phyloP scores from a whole-genome alignment of 116 monocot genomes.

The Phalaenopsis hybrid region DNA sequence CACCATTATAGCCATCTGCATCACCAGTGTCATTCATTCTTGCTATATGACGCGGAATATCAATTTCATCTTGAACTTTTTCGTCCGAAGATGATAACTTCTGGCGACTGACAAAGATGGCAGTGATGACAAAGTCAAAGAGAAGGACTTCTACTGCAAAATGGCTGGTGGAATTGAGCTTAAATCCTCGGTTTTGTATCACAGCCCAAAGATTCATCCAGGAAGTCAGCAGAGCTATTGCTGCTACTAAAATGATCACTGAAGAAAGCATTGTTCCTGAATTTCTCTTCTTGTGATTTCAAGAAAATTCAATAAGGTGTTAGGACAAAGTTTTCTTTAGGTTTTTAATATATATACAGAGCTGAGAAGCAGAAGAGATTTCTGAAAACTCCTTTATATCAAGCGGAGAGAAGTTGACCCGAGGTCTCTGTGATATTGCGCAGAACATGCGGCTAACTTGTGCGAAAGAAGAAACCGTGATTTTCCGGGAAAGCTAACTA shows the following conservation, averaged over 20 bases:
- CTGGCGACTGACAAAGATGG: constrained; percentile 6
- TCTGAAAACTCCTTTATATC: neutral
- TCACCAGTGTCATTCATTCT: too few species aligned
- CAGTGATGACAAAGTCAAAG: constrained; percentile 5
- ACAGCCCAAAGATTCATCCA: neutral
- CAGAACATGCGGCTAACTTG: neutral
- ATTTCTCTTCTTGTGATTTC: neutral
- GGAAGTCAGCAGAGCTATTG: neutral
- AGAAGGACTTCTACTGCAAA: neutral
- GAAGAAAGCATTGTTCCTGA: neutral
- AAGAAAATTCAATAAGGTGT: neutral
- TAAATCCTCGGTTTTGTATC: neutral
- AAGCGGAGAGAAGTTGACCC: neutral
- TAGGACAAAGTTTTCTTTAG: too few species aligned
- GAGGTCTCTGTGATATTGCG: neutral
- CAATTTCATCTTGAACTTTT: neutral
- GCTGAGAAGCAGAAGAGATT: neutral
- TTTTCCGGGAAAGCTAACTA: neutral
- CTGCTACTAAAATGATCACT: neutral
- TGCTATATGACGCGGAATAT: neutral
- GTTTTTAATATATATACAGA: neutral
- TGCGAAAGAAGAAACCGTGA: neutral
- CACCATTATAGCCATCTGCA: neutral
- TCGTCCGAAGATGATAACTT: neutral
- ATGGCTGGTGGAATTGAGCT: neutral